These are phyloP conservation scores for Saccharomyces hybrid DNA, from an alignment of 1,139 yeast species.

Conservation along the genomic window DNA sequence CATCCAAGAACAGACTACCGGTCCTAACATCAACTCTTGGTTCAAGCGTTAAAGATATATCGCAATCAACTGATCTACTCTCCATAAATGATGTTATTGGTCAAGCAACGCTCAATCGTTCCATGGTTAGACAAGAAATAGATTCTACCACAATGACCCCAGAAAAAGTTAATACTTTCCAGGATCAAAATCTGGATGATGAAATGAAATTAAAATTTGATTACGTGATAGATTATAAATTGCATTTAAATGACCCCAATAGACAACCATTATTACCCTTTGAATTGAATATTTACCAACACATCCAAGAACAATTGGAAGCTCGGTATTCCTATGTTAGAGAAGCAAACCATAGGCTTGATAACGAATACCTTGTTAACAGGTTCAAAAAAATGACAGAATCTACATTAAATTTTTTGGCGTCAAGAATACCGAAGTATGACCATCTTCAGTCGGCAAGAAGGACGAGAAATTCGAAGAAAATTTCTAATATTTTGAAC, in stretches of 20 bases:
- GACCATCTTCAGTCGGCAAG: constrained; percentile 9
- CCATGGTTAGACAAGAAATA: constrained; percentile 36
- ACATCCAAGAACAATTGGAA: constrained; percentile 3
- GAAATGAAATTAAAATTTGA: constrained; percentile 21
- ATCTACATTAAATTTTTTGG: constrained; percentile 12
- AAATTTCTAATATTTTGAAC: constrained; percentile 17
- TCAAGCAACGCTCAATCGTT: constrained; percentile 25
- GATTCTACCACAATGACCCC: constrained; percentile 37
- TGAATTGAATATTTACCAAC: constrained; percentile 36
- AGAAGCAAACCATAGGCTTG: background rate
- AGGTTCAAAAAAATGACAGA: constrained; percentile 8
- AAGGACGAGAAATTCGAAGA: constrained; percentile 26
- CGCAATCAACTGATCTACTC: constrained; percentile 30
- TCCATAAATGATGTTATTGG: constrained; percentile 39
- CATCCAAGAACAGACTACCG: constrained; percentile 33
- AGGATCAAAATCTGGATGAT: constrained; percentile 25
- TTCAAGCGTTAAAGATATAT: background rate
- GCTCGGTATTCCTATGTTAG: background rate
- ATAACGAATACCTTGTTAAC: background rate
- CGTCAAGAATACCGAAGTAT: constrained; percentile 12
- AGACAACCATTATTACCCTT: constrained; percentile 25
- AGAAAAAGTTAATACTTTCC: constrained; percentile 31
- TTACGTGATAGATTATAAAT: constrained; percentile 24
- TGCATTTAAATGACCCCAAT: constrained; percentile 21
- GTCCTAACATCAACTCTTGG: background rate